These are phyloP conservation scores for Gomphus sp. DNA, from an alignment of 1,284 basidiomycete species.

Conservation along the genomic window DNA sequence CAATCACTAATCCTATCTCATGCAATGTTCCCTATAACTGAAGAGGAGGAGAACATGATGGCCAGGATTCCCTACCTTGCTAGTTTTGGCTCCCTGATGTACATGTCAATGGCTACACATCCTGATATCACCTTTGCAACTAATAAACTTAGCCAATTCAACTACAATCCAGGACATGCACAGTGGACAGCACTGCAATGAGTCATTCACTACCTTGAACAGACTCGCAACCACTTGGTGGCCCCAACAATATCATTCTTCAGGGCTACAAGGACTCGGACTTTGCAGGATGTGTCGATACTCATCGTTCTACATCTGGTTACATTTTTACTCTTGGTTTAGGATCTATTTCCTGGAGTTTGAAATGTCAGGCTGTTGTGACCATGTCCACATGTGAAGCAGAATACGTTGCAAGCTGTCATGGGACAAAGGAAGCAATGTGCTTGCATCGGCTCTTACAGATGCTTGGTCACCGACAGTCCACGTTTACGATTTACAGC, in stretches of 20 bases:
- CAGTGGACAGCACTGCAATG: slow-evolving; percentile 20
- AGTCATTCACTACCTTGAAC: slow-evolving; percentile 23
- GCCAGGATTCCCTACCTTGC: slow-evolving; percentile 1
- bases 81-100: slow-evolving; percentile 21
- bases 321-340: too few relatives aligned
- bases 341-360: too few relatives aligned
- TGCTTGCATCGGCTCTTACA: too few relatives aligned
- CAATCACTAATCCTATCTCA: too few relatives aligned
- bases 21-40: too few relatives aligned
- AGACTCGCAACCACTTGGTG: slow-evolving; percentile 11
- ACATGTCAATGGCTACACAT: slow-evolving; percentile 19
- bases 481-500: too few relatives aligned
- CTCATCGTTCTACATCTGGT: too few relatives aligned
- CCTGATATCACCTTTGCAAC: slow-evolving; percentile 24
- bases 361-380: too few relatives aligned
- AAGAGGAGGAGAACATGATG: background rate
- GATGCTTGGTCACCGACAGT: too few relatives aligned
- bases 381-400: too few relatives aligned
- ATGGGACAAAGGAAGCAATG: too few relatives aligned
- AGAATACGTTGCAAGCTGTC: too few relatives aligned
- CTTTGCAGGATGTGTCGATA: slow-evolving; percentile 16
- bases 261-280: slow-evolving; percentile 21
- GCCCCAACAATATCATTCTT: slow-evolving; percentile 1
- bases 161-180: slow-evolving; percentile 14
- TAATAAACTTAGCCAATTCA: slow-evolving; percentile 21